Base-by-base conservation (phyloP, 768 basidiomycete species). In the Mycena capillaripes region DNA sequence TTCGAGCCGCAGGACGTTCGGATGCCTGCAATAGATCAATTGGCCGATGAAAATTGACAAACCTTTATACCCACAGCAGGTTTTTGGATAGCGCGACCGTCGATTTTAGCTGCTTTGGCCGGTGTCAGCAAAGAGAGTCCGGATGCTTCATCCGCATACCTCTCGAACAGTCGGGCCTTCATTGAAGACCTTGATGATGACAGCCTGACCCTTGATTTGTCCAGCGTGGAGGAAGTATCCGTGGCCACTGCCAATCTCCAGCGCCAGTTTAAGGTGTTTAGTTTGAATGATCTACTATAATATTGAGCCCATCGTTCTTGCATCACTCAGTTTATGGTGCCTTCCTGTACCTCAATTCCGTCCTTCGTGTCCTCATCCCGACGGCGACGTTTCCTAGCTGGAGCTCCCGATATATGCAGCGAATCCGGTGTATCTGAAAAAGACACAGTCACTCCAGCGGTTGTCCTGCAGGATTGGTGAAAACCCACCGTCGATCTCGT, bases 171-270 rank as follows among this genome's bases (percentile, higher is more conserved):
- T 19, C 2, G 52, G 30, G 16, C 30, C n/a, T 1, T 16, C 29
- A 12, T 55, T 55, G 29, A 55, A 55, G 9, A 61, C 60, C 32
- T 61, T 61, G 21, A 61, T 42, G 19, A 61, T 29, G 4, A 61
- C 60, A 12, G 60, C 60, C 1, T 27, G 60, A 4, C 25, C 21
- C 16, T 46, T 46, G 40, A 17, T 46, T n/a, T 42, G 19, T 14
- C 60, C 60, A 21, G 42, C 42, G 32, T 61, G 42, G 42, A 61
- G 42, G 21, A 61, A 38, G 38, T 61, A 61, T 42, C 60, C 60
- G 19, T 40, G 42, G 4, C 60, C 60, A 42, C 42, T 27, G 6
- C 60, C 60, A 29, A 61, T 61, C 27, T 61, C 60, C 21, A 10
- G 60, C 16, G 36, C 42, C 12, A 60, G 58, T 14, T 60, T 60